phyloP scores from a whole-genome alignment of 768 basidiomycete species.

The Tylopilus sp. region DNA sequence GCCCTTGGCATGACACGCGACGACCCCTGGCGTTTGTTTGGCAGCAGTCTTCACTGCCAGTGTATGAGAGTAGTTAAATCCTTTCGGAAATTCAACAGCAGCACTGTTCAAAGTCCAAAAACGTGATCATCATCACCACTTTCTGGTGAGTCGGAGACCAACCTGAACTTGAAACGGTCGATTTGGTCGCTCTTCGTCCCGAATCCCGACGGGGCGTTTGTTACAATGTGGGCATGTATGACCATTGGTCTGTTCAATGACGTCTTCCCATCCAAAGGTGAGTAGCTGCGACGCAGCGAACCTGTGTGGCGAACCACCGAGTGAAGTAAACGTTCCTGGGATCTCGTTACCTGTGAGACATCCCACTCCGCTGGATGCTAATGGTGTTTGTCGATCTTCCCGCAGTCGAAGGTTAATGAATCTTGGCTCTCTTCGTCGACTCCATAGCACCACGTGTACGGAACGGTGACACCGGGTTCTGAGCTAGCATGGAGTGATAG shows the following conservation, averaged over 20 bases:
- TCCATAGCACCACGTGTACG: not conserved
- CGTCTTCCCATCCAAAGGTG: conserved; percentile 37
- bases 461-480: not conserved
- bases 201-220: conserved; percentile 19
- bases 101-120: conserved; percentile 39
- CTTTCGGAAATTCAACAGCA: conserved; percentile 18
- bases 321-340: conserved; percentile 55
- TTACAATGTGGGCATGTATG: conserved; percentile 43
- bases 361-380: conserved; percentile 54
- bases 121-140: conserved; percentile 69
- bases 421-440: conserved; percentile 35
- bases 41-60: conserved; percentile 35
- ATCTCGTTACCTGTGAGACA: conserved; percentile 68
- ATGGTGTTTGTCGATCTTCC: conserved; percentile 66
- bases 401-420: conserved; percentile 60
- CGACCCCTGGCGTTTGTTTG: conserved; percentile 21
- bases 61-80: conserved; percentile 34
- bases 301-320: conserved; percentile 22
- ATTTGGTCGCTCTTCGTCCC: no score
- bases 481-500: no score
- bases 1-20: no score
- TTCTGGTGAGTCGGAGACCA: conserved; percentile 74
- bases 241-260: conserved; percentile 38
- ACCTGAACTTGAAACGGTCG: no score
- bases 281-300: conserved; percentile 8